phyloP scores from a whole-genome alignment of 495 filamentous ascomycete genomes.

The Daldinia concentrica region DNA sequence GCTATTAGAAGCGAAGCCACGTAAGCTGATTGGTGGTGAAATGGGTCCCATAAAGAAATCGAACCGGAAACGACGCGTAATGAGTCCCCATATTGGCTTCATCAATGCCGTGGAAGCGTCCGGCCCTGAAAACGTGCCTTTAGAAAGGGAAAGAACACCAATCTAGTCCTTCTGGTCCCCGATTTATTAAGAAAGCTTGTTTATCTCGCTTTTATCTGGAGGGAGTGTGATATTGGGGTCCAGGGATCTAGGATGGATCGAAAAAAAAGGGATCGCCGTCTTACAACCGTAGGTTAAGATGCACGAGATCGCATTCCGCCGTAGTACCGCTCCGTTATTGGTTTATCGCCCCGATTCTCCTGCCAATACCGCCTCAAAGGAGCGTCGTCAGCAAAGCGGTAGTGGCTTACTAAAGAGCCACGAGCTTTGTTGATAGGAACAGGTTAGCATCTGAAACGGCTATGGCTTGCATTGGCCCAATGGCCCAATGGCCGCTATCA shows the following conservation, averaged over 20 bases:
- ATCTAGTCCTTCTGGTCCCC: background rate
- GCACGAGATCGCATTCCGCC: background rate
- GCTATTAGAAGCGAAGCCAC: background rate
- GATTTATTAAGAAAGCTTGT: background rate
- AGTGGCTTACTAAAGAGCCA: background rate
- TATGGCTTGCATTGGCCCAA: conserved; percentile 6
- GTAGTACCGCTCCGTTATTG: background rate
- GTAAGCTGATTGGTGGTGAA: conserved; percentile 4
- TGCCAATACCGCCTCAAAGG: background rate
- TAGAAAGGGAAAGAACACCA: background rate
- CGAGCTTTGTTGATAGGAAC: conserved; percentile 4
- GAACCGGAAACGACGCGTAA: conserved; percentile 2
- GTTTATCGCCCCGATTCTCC: background rate
- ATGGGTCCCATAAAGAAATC: conserved; percentile 1
- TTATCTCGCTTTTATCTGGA: background rate
- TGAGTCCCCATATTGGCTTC: background rate
- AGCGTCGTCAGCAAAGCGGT: background rate
- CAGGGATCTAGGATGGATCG: conserved; percentile 2
- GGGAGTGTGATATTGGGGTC: background rate
- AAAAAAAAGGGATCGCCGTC: background rate
- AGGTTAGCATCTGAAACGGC: background rate
- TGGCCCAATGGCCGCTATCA: background rate
- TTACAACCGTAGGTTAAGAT: background rate
- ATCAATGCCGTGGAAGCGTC: conserved; percentile 1
- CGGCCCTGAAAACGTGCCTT: background rate